Percentiles rank a stretch among this genome's conserved stretches.
These are phyloP conservation scores for Krasilnikovozyma curviuscula DNA, from an alignment of 768 basidiomycete genomes.

Conservation along the genomic window DNA sequence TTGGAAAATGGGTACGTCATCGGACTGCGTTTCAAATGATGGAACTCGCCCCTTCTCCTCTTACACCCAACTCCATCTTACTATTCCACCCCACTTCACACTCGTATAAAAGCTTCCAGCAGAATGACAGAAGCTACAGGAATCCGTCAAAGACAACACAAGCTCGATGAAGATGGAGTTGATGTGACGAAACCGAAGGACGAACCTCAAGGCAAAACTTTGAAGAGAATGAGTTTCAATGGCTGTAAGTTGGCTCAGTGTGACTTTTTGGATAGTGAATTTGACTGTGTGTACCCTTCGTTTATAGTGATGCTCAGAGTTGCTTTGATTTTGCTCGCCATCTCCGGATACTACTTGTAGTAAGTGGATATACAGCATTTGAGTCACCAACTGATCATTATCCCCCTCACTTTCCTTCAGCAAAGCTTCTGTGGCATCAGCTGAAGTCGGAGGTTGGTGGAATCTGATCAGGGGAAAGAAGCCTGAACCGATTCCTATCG, in stretches of 20 bases:
- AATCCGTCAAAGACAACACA: too few relatives aligned
- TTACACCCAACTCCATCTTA: too few relatives aligned
- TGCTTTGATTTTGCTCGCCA: background rate
- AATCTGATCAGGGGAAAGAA: slow-evolving; percentile 5
- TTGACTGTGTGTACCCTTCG: background rate
- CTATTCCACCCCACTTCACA: too few relatives aligned
- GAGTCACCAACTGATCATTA: too few relatives aligned
- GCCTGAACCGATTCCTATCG: background rate
- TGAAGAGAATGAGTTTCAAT: background rate
- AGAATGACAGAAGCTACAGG: too few relatives aligned
- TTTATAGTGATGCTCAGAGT: background rate
- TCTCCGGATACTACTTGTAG: slow-evolving; percentile 5
- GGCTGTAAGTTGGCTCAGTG: background rate
- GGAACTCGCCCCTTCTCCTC: too few relatives aligned
- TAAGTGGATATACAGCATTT: background rate
- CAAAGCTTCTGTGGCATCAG: slow-evolving; percentile 2
- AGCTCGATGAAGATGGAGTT: too few relatives aligned
- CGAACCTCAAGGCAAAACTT: slow-evolving; percentile 5
- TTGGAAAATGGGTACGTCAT: too few relatives aligned
- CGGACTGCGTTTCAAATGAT: too few relatives aligned
- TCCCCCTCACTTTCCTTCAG: background rate
- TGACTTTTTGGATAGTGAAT: background rate
- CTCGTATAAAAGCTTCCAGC: too few relatives aligned
- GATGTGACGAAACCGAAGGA: background rate
- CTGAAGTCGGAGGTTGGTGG: slow-evolving; percentile 11